Conservation (phyloP, 352 stramenopile species). For the Globisporangium yorkense region DNA sequence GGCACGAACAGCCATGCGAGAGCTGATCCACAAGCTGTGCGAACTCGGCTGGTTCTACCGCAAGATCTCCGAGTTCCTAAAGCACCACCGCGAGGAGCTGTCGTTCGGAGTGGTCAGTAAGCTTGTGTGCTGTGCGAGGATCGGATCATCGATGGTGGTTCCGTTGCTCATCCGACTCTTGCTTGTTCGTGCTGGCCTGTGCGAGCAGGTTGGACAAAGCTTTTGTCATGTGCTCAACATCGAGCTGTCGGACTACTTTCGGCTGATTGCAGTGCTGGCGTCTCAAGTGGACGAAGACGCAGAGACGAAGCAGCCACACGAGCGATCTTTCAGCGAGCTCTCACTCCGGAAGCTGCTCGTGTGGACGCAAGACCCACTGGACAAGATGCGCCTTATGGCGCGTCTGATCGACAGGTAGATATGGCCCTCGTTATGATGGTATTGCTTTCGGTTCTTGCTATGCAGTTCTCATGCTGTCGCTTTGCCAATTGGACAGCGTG, state of each 20-base stretch:
- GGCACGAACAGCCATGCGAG: slow-evolving; percentile 60
- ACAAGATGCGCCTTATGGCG: slow-evolving; percentile 86
- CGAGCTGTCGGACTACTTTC: slow-evolving; percentile 90
- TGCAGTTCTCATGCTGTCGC: background rate
- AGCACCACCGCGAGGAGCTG: slow-evolving; percentile 65
- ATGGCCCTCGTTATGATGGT: background rate
- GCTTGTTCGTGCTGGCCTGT: background rate
- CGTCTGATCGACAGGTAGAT: slow-evolving; percentile 76
- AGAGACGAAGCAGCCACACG: slow-evolving; percentile 42
- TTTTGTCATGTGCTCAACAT: slow-evolving; percentile 89
- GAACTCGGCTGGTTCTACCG: slow-evolving; percentile 90
- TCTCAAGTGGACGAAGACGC: slow-evolving; percentile 86
- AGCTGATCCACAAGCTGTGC: slow-evolving; percentile 77
- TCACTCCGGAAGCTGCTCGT: slow-evolving; percentile 87
- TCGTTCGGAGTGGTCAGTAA: slow-evolving; percentile 65
- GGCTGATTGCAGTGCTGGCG: slow-evolving; percentile 89
- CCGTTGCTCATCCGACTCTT: background rate
- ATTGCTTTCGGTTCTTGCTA: background rate
- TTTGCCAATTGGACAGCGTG: slow-evolving; percentile 31
- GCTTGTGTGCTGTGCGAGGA: background rate
- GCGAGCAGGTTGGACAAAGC: slow-evolving; percentile 67
- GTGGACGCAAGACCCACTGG: slow-evolving; percentile 86
- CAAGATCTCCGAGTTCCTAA: slow-evolving; percentile 78
- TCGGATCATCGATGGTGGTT: too few relatives aligned
- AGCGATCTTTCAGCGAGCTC: slow-evolving; percentile 43